Evolutionary conservation across 2,329 filamentous ascomycete species (phyloP).

Genomic region (Fusarium nisikadoi): DNA sequence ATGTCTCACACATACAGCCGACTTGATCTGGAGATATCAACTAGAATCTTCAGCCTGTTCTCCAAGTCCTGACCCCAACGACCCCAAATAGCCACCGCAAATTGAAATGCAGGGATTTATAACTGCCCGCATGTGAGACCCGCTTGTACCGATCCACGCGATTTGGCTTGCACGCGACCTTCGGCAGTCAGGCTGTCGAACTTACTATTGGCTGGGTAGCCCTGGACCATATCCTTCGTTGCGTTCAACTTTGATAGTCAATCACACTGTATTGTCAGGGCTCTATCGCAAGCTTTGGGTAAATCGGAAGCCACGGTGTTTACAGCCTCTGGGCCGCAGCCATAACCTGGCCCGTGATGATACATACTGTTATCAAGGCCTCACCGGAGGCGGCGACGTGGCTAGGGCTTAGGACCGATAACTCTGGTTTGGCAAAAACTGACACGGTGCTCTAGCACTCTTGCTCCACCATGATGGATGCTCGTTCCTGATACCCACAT

Average conservation of each 20-base stretch:
- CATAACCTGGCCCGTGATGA: conserved; percentile 2
- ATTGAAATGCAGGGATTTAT: conserved; percentile 43
- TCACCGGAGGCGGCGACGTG: conserved; percentile 31
- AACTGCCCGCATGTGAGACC: conserved; percentile 34
- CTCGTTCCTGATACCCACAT: conserved; percentile 39
- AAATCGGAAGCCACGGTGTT: not conserved
- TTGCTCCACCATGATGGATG: conserved; percentile 29
- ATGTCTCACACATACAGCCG: conserved; percentile 16
- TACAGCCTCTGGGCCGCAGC: not conserved
- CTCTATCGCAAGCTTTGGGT: not conserved
- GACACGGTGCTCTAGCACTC: conserved; percentile 21
- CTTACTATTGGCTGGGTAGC: conserved; percentile 17
- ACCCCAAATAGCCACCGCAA: conserved; percentile 34
- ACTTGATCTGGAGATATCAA: not conserved
- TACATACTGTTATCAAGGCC: conserved; percentile 24
- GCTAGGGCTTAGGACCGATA: conserved; percentile 36
- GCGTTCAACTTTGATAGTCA: not conserved
- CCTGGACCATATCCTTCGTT: conserved; percentile 1
- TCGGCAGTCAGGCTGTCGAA: conserved; percentile 37
- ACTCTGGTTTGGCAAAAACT: conserved; percentile 28
- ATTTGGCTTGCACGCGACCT: conserved; percentile 46
- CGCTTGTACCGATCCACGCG: conserved; percentile 42
- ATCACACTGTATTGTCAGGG: conserved; percentile 5
- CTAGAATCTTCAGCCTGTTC: conserved; percentile 15
- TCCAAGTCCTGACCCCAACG: conserved; percentile 27